Evolutionary conservation across 1,284 basidiomycete species (phyloP).

Genomic region (Puccinia coronata): DNA sequence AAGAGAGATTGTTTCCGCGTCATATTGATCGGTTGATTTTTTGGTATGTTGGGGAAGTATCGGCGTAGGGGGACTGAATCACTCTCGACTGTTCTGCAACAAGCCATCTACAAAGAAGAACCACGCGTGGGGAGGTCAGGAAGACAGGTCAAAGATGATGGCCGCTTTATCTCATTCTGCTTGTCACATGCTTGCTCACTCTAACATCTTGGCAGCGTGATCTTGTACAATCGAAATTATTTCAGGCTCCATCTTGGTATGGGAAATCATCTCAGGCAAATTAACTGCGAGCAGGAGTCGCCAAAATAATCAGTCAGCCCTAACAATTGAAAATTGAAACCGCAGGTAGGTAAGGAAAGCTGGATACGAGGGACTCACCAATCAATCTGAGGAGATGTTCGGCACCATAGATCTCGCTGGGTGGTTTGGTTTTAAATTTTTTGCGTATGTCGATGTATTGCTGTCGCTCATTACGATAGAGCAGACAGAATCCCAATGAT

Average conservation of each 20-base stretch:
- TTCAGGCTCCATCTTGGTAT: slow-evolving; percentile 87
- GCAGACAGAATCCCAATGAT: slow-evolving; percentile 81
- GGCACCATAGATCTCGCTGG: slow-evolving; percentile 88
- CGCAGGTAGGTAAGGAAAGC: background rate
- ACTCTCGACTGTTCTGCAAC: slow-evolving; percentile 67
- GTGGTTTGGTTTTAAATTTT: slow-evolving; percentile 65
- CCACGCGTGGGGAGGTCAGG: too few species aligned
- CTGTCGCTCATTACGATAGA: slow-evolving; percentile 90
- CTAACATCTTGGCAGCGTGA: slow-evolving; percentile 83
- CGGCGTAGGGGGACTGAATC: slow-evolving; percentile 73
- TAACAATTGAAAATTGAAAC: background rate
- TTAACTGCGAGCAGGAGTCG: slow-evolving; percentile 61
- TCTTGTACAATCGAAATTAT: slow-evolving; percentile 79
- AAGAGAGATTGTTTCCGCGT: background rate
- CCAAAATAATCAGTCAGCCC: background rate
- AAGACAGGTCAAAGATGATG: too few species aligned
- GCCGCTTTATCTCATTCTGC: background rate
- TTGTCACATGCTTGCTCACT: slow-evolving; percentile 63
- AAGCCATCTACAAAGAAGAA: slow-evolving; percentile 64
- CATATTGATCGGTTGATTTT: slow-evolving; percentile 62
- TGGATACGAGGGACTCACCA: slow-evolving; percentile 65
- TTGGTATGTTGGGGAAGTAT: slow-evolving; percentile 71
- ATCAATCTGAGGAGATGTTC: slow-evolving; percentile 91
- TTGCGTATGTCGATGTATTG: slow-evolving; percentile 85
- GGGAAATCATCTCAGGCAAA: slow-evolving; percentile 73